Base-by-base conservation (phyloP, 352 stramenopile species). In the Phytopythium mirpurense region DNA sequence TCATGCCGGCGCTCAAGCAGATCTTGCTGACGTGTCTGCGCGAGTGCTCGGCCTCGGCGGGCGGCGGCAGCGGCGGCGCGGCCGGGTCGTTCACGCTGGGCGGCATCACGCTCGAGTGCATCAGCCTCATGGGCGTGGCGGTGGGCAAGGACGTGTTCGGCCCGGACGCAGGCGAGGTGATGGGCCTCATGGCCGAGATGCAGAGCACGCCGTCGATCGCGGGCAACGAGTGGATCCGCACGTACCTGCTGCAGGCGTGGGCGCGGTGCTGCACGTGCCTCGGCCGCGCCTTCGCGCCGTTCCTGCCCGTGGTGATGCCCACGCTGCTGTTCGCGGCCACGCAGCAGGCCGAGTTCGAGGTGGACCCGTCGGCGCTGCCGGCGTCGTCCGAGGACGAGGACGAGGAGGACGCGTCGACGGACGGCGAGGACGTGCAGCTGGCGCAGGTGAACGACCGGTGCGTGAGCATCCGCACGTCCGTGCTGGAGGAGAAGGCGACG, bases 131-230 rank as follows among this genome's bases (percentile, higher is more conserved):
- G 31, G 75, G 74, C n/a, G 59, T 89, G 27, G 79, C 84, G 18
- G 86, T 95, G 0, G 84, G 83, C 27, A 80, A 78, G 42, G 74
- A 83, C 0, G 56, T 83, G n/a, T 96, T 96, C 56, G 70, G 58
- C 0, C 37, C 38, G 14, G 84, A 95, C 43, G 80, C 84, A 0
- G 46, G 70, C 24, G 80, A 74, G n/a, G 79, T 95, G 41, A 76
- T 96, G 54, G 84, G 84, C 65, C 68, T 96, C 47, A 91, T 93
- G 76, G 76, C 77, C 0, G 75, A 93, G 53, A 93, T 92, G 81
- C 81, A 94, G 54, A 82, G 85, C 49, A 91, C 82, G 14, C 75
- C 81, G 5, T 70, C 71, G 32, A 90, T 92, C 31, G 79, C 83
- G 15, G 71, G 80, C 49, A 88, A 92, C 59, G 84, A 94, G 48